These are phyloP conservation scores for Perilla frutescens DNA, from an alignment of 257 asterid genomes.

Conservation along the genomic window DNA sequence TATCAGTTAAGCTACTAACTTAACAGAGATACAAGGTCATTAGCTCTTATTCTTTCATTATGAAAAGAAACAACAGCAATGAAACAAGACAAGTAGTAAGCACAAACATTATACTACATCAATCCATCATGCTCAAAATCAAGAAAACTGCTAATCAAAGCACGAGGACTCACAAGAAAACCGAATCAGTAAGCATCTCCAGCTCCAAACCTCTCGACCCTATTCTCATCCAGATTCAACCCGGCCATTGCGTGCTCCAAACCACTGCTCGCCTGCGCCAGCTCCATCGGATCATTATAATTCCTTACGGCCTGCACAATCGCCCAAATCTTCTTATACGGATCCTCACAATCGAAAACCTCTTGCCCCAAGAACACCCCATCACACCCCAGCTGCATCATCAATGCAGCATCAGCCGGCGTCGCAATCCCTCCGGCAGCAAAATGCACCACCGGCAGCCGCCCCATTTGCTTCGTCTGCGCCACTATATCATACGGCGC, in stretches of 20 bases:
- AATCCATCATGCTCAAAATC: slow-evolving; percentile 35
- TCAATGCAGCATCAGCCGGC: slow-evolving; percentile 87
- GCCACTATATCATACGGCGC: slow-evolving; percentile 85
- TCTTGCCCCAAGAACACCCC: slow-evolving; percentile 72
- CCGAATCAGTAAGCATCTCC: slow-evolving; percentile 46
- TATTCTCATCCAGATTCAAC: slow-evolving; percentile 49
- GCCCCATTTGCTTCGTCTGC: slow-evolving; percentile 83
- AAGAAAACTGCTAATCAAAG: slow-evolving; percentile 29
- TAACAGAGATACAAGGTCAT: background rate
- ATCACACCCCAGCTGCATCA: slow-evolving; percentile 92
- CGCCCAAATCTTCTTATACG: slow-evolving; percentile 62
- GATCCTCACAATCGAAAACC: slow-evolving; percentile 62
- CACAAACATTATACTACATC: slow-evolving; percentile 28
- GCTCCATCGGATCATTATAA: slow-evolving; percentile 67
- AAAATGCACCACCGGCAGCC: slow-evolving; percentile 91
- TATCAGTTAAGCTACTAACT: slow-evolving; percentile 23
- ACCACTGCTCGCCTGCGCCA: slow-evolving; percentile 75
- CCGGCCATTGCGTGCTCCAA: slow-evolving; percentile 70
- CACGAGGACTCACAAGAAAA: slow-evolving; percentile 31
- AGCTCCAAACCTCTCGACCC: slow-evolving; percentile 48
- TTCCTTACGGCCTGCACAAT: slow-evolving; percentile 82
- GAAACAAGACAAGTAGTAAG: slow-evolving; percentile 18
- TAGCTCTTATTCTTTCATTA: slow-evolving; percentile 32
- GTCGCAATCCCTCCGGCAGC: slow-evolving; percentile 87
- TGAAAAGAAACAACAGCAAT: slow-evolving; percentile 18